A percentile compares a stretch with the other conserved stretches of the same genome.
phyloP scores from a whole-genome alignment of 2,329 filamentous ascomycete species.

The Cladosporium cucumerinum region DNA sequence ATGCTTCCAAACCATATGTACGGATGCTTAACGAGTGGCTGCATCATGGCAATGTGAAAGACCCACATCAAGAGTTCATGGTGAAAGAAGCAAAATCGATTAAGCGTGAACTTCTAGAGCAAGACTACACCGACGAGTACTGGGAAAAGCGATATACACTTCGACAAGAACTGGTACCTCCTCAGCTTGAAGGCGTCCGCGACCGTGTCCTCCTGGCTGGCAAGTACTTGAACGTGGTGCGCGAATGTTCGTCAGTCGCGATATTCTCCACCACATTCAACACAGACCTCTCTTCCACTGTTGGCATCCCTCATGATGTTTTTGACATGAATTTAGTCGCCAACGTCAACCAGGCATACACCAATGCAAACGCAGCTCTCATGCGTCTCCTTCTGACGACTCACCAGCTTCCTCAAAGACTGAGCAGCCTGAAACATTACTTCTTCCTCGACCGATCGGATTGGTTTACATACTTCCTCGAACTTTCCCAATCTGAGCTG shows the following conservation, averaged over 20 bases:
- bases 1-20: conserved; percentile 94
- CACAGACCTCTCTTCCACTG: conserved; percentile 70
- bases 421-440: conserved; percentile 94
- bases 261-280: conserved; percentile 72
- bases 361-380: conserved; percentile 89
- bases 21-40: conserved; percentile 98
- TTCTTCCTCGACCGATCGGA: conserved; percentile 98
- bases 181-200: conserved; percentile 84
- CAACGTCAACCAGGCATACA: conserved; percentile 93
- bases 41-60: conserved; percentile 90
- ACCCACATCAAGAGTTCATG: conserved; percentile 89
- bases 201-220: conserved; percentile 93
- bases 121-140: conserved; percentile 98
- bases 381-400: conserved; percentile 88
- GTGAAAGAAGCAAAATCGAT: conserved; percentile 97
- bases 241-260: conserved; percentile 62
- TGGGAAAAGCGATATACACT: conserved; percentile 98
- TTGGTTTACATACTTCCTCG: conserved; percentile 97
- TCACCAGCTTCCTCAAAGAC: conserved; percentile 79
- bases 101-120: conserved; percentile 80
- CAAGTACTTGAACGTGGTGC: conserved; percentile 96
- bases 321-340: conserved; percentile 89
- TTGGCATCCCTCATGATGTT: conserved; percentile 87
- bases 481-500: conserved; percentile 83
- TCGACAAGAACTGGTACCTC: conserved; percentile 83